Evolutionary conservation across 805 yeast species (phyloP).

Genomic region (Teunomyces aglyptinius): DNA sequence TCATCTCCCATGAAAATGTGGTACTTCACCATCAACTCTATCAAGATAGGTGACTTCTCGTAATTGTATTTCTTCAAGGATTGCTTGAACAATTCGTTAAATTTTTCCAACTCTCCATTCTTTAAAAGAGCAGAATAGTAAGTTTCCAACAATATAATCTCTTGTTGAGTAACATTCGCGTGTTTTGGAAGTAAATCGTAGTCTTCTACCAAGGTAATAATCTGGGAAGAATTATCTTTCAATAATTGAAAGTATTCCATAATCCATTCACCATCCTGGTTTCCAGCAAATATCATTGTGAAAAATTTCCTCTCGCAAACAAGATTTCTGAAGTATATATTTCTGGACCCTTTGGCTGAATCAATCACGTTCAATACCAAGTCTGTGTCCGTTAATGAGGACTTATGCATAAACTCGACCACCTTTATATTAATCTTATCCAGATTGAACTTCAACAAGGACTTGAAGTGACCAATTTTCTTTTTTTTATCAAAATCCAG

Average conservation of each 20-base stretch:
- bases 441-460: conserved; percentile 18
- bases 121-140: conserved; percentile 15
- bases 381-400: conserved; percentile 1
- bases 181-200: conserved; percentile 4
- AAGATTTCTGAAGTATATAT: conserved; percentile 18
- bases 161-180: background rate
- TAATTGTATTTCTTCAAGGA: conserved; percentile 2
- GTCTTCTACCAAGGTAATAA: conserved; percentile 9
- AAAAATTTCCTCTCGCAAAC: conserved; percentile 11
- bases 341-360: conserved; percentile 13
- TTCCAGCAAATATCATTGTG: conserved; percentile 9
- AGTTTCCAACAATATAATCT: conserved; percentile 2
- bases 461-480: conserved; percentile 10
- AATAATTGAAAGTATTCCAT: conserved; percentile 14
- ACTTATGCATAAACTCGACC: conserved; percentile 14
- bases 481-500: conserved; percentile 13
- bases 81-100: conserved; percentile 16
- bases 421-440: conserved; percentile 27
- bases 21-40: conserved; percentile 21
- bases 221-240: conserved; percentile 1
- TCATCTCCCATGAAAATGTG: conserved; percentile 18
- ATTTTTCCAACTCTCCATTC: conserved; percentile 11
- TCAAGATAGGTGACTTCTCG: conserved; percentile 13
- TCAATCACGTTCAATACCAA: conserved; percentile 10
- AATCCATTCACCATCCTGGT: conserved; percentile 18